These are phyloP conservation scores for Cymbidium sinense DNA, from an alignment of 106 monocot species.

Conservation along the genomic window DNA sequence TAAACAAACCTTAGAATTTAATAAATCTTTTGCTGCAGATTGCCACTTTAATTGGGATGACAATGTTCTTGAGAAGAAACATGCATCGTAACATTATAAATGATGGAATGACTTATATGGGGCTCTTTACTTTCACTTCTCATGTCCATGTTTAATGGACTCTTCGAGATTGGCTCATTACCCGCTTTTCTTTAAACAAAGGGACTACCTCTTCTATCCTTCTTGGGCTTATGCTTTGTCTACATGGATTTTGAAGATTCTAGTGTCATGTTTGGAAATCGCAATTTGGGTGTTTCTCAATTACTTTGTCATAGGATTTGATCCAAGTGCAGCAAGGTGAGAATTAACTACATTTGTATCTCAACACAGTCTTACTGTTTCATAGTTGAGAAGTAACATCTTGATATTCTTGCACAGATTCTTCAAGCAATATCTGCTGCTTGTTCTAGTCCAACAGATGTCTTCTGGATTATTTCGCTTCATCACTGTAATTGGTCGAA, in stretches of 20 bases:
- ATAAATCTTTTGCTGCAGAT: slow-evolving; percentile 1
- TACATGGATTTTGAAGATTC: slow-evolving; percentile 13
- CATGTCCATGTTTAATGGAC: slow-evolving; percentile 11
- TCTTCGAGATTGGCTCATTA: slow-evolving; percentile 11
- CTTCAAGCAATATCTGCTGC: slow-evolving; percentile 33
- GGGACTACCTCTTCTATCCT: slow-evolving; percentile 23
- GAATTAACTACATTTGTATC: not conserved
- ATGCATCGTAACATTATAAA: slow-evolving; percentile 6
- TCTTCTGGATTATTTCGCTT: slow-evolving; percentile 38
- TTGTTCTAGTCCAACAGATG: slow-evolving; percentile 39
- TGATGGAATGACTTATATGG: slow-evolving; percentile 10
- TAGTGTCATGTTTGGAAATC: slow-evolving; percentile 7
- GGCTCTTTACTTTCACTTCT: slow-evolving; percentile 1
- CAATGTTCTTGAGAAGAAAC: slow-evolving; percentile 7
- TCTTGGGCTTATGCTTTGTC: slow-evolving; percentile 17
- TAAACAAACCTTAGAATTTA: not conserved
- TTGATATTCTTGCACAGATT: slow-evolving; percentile 10
- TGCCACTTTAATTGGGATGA: slow-evolving; percentile 4
- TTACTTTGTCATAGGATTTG: slow-evolving; percentile 18
- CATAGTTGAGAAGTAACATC: not conserved
- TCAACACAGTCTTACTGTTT: not conserved
- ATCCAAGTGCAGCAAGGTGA: slow-evolving; percentile 14
- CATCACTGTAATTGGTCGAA: slow-evolving; percentile 28
- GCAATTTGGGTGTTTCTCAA: slow-evolving; percentile 10
- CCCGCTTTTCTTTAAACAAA: slow-evolving; percentile 20